Conservation (phyloP, 371 early-diverging fungal species). For the Mortierella sp. region DNA sequence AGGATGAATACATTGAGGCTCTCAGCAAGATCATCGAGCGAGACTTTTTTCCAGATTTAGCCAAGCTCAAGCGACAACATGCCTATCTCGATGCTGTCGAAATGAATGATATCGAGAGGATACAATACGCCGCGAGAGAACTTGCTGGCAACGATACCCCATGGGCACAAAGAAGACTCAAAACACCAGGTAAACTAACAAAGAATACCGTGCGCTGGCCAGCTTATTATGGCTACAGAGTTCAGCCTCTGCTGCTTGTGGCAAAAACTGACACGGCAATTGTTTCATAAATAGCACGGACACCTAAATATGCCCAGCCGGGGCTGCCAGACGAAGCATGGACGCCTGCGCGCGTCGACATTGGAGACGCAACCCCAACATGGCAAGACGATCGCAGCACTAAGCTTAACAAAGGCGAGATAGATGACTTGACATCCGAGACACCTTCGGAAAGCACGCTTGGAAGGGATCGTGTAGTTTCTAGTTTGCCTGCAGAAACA, state of each 20-base stretch:
- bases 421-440: slow-evolving; percentile 1
- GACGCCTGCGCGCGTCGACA: slow-evolving; percentile 52
- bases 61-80: slow-evolving; percentile 63
- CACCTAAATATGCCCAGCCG: slow-evolving; percentile 18
- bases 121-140: slow-evolving; percentile 51
- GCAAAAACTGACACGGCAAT: no score
- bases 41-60: slow-evolving; percentile 87
- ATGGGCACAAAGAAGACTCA: slow-evolving; percentile 25
- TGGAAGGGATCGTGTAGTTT: not conserved
- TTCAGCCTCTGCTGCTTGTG: no score
- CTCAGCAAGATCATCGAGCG: slow-evolving; percentile 84
- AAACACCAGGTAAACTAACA: slow-evolving; percentile 42
- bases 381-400: slow-evolving; percentile 26
- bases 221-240: no score
- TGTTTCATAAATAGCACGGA: slow-evolving; percentile 19
- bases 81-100: slow-evolving; percentile 55
- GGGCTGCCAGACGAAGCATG: slow-evolving; percentile 39
- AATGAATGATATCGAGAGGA: slow-evolving; percentile 45
- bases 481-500: not conserved
- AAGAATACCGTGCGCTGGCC: no score
- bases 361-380: slow-evolving; percentile 26
- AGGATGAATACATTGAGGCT: slow-evolving; percentile 83
- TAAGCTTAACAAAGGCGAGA: slow-evolving; percentile 33
- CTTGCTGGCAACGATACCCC: slow-evolving; percentile 54
- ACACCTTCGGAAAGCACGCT: slow-evolving; percentile 20